Evolutionary conservation across 2,329 filamentous ascomycete species (phyloP).

Genomic region (Monosporascus sp.): DNA sequence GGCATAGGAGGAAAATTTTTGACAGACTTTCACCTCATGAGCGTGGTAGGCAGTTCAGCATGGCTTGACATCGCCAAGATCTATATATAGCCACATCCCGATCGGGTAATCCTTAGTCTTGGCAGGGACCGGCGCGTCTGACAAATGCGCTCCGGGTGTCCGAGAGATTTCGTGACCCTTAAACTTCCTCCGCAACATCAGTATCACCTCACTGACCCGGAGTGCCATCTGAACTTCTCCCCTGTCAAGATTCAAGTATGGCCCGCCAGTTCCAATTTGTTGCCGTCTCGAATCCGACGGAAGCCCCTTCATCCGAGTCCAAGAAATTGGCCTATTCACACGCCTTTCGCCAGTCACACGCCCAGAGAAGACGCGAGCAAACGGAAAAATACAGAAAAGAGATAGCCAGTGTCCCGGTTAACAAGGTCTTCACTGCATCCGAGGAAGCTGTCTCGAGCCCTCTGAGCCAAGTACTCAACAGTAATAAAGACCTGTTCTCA

Average conservation of each 20-base stretch:
- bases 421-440: background rate
- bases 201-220: background rate
- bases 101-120: background rate
- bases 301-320: background rate
- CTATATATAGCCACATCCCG: background rate
- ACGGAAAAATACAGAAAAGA: background rate
- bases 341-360: background rate
- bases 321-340: background rate
- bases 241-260: background rate
- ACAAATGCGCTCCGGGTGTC: no score
- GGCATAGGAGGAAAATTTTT: no score
- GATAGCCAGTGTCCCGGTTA: background rate
- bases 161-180: background rate
- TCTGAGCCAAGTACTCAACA: background rate
- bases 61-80: no score
- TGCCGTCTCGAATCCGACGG: background rate
- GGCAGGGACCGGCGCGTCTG: background rate
- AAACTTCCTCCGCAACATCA: background rate
- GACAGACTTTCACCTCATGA: no score
- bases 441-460: background rate
- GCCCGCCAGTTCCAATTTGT: background rate
- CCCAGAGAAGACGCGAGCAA: background rate
- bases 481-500: constrained; percentile 2
- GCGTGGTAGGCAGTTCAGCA: no score
- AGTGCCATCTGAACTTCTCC: background rate